phyloP scores from a whole-genome alignment of 495 filamentous ascomycete species.

The Neurospora sp. region DNA sequence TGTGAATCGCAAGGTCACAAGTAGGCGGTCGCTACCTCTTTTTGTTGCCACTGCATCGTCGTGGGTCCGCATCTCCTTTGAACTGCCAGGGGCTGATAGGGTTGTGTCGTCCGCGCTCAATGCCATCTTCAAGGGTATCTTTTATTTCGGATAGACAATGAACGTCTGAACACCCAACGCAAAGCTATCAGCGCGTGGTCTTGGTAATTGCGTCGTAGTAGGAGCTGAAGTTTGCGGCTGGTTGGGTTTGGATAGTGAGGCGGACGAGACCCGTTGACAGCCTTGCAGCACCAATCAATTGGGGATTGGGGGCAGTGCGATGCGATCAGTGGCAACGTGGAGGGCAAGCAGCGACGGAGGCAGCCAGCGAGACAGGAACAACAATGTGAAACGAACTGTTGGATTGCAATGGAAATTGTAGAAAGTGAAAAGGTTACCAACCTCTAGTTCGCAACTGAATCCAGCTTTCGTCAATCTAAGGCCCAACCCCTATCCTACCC shows the following conservation, averaged over 20 bases:
- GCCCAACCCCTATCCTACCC: background rate
- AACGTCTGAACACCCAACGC: background rate
- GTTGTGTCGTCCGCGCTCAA: conserved; percentile 25
- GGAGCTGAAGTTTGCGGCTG: background rate
- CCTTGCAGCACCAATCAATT: background rate
- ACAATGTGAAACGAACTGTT: background rate
- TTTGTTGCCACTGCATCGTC: conserved; percentile 38
- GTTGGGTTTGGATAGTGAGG: background rate
- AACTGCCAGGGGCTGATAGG: conserved; percentile 29
- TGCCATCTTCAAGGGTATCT: conserved; percentile 23
- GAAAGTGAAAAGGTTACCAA: background rate
- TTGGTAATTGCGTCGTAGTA: background rate
- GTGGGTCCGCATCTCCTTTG: conserved; percentile 30
- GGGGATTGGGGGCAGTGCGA: background rate
- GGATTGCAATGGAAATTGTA: background rate
- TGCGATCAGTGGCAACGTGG: background rate
- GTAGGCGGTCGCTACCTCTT: conserved; percentile 48
- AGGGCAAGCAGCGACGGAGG: background rate
- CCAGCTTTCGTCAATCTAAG: background rate
- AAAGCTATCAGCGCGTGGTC: background rate
- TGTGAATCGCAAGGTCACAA: conserved; percentile 59
- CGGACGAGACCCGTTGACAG: background rate
- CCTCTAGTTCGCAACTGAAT: background rate
- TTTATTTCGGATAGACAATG: background rate
- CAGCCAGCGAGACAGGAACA: background rate